phyloP scores from a whole-genome alignment of 192 early-diverging fungal species.

The Dimargaris xerosporica region DNA sequence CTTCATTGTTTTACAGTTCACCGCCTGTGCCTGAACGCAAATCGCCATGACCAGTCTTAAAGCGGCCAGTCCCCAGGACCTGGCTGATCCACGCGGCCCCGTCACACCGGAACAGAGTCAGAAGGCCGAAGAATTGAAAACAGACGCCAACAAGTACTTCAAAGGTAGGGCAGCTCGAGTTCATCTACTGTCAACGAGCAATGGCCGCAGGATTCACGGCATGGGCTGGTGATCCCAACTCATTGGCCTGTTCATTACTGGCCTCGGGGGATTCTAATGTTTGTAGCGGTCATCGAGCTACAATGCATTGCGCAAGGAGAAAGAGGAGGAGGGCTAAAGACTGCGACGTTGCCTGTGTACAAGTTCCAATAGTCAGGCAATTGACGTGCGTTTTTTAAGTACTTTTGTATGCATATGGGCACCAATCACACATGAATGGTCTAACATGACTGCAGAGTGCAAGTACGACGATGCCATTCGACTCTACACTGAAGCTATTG shows the following conservation, averaged over 20 bases:
- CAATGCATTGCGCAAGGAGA: not conserved
- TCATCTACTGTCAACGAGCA: not conserved
- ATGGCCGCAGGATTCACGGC: not conserved
- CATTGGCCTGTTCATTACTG: not conserved
- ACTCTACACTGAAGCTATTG: slow-evolving; percentile 81
- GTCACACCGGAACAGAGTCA: not conserved
- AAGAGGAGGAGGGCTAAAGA: not conserved
- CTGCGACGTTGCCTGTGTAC: not conserved
- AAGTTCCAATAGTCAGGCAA: not conserved
- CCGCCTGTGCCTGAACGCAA: not conserved
- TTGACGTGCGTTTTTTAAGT: not conserved
- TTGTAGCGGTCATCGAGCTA: not conserved
- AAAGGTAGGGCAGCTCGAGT: not conserved
- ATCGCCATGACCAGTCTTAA: not conserved
- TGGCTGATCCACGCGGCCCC: not conserved
- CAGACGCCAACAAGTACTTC: slow-evolving; percentile 7
- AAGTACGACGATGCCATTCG: slow-evolving; percentile 79
- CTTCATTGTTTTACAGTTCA: no score
- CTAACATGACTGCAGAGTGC: slow-evolving; percentile 1
- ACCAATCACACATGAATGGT: not conserved
- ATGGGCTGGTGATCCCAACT: not conserved
- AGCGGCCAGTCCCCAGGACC: not conserved
- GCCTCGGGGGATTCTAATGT: not conserved
- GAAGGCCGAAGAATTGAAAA: slow-evolving; percentile 6
- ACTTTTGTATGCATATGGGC: not conserved